phyloP scores from a whole-genome alignment of 225 moss, liverwort and hornwort genomes.

The Polytrichum formosum region DNA sequence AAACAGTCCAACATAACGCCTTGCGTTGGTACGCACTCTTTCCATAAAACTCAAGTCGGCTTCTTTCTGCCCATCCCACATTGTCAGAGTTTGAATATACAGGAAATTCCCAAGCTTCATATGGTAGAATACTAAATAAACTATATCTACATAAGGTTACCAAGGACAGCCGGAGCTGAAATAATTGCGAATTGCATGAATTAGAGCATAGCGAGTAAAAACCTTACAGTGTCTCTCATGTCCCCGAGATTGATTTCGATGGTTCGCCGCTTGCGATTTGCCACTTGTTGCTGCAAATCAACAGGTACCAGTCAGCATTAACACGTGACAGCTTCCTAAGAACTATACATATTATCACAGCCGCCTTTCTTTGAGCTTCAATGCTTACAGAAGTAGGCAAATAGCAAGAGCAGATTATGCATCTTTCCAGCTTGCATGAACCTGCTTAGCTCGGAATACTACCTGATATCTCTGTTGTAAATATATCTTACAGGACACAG shows the following conservation, averaged over 20 bases:
- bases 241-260: conserved; percentile 79
- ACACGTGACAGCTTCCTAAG: too few species aligned
- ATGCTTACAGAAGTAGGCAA: neutral
- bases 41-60: conserved; percentile 54
- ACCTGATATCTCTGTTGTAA: neutral
- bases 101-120: too few species aligned
- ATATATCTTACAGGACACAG: too few species aligned
- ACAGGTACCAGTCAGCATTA: too few species aligned
- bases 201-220: neutral
- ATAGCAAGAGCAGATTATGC: neutral
- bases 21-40: conserved; percentile 73
- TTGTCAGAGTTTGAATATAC: too few species aligned
- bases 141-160: neutral
- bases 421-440: neutral
- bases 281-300: conserved; percentile 73
- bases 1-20: conserved; percentile 79
- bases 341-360: too few species aligned
- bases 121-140: neutral
- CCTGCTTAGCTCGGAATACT: neutral
- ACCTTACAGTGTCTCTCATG: conserved; percentile 36
- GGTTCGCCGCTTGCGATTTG: conserved; percentile 68
- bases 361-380: too few species aligned
- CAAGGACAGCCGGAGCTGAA: neutral
- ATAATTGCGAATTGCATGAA: neutral
- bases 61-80: conserved; percentile 50